Evolutionary conservation across 2,329 filamentous ascomycete species (phyloP), one percentile per base, ranked within the genome.

Genomic region (Verticillium longisporum): DNA sequence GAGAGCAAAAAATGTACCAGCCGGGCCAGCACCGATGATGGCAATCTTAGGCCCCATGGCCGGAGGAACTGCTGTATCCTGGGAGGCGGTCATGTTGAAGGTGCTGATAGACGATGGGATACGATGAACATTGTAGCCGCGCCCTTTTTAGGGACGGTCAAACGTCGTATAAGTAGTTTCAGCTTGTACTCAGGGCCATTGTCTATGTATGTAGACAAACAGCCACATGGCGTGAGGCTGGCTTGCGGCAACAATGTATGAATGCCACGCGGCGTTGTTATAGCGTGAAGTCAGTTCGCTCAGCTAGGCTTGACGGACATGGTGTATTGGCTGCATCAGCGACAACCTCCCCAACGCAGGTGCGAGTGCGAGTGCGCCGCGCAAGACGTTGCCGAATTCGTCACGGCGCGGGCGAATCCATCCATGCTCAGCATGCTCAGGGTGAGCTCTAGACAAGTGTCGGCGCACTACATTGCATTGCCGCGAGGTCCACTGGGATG

Each of bases 1-100:
- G 18, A 11, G 34, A 37, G 33, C 26, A 34, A 31, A 33, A 2
- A 21, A 50, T 54, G 57, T 57, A 62, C 61, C 81, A 9, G 73
- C 73, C 10, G 78, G 79, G 6, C 80, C 80, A 36, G 76, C 79
- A 55, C 80, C 80, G 45, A 82, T 70, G 58, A 82, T 80, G 59
- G 79, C 79, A 61, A 82, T 77, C 61, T 67, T 60, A 14, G 21
- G 58, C n/a, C 9, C 41, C 21, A 4, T 9, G n/a, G 1, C 41
- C 11, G n/a, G 4, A 7, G n/a, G 18, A 11, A 13, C 21, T 50
- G 3, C 1, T 21, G 41, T 4, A 21, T 9, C n/a, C n/a, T 6
- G 9, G 11, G n/a, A 26, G 18, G 11, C 32, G 1, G 56, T 37
- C 62, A 62, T 62, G 11, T 33, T 36, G 18, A 18, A 11, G n/a